Evolutionary conservation across 352 stramenopile genomes (phyloP).

Genomic region (Pythium dissimile): DNA sequence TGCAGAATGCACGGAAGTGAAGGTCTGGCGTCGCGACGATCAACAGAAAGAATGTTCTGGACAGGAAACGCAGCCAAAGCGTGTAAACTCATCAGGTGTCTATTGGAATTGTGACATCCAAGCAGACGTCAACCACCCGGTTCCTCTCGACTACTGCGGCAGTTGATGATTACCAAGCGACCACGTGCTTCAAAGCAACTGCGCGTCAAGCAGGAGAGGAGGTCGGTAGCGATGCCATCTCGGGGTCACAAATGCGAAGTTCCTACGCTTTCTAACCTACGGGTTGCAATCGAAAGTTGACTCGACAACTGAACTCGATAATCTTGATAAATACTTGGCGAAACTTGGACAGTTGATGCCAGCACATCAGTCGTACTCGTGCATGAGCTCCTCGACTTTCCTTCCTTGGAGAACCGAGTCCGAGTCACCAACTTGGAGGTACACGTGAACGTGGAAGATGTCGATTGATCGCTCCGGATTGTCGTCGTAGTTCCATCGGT

Average conservation of each 20-base stretch:
- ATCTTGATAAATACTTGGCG: constrained; percentile 12
- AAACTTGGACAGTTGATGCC: not conserved
- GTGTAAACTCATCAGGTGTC: too few species aligned
- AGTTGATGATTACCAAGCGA: not conserved
- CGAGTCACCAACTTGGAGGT: constrained; percentile 65
- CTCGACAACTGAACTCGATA: not conserved
- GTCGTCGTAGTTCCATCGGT: constrained; percentile 86
- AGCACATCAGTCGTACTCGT: constrained; percentile 55
- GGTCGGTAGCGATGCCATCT: too few species aligned
- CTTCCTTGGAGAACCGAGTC: constrained; percentile 56
- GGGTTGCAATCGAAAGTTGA: too few species aligned
- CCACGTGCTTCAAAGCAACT: not conserved
- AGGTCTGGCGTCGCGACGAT: not conserved
- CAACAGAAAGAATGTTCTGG: constrained; percentile 12
- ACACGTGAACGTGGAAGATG: constrained; percentile 90
- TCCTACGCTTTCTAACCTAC: too few species aligned
- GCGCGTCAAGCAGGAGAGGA: not conserved
- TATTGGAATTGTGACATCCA: too few species aligned
- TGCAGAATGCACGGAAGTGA: not conserved
- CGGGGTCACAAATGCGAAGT: too few species aligned
- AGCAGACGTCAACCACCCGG: not conserved
- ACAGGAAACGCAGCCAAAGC: not conserved
- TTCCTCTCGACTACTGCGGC: not conserved
- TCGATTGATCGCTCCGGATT: constrained; percentile 87
- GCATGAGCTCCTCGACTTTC: constrained; percentile 62